These are phyloP conservation scores for Podospora fimiseda DNA, from an alignment of 495 filamentous ascomycete genomes.

Conservation along the genomic window DNA sequence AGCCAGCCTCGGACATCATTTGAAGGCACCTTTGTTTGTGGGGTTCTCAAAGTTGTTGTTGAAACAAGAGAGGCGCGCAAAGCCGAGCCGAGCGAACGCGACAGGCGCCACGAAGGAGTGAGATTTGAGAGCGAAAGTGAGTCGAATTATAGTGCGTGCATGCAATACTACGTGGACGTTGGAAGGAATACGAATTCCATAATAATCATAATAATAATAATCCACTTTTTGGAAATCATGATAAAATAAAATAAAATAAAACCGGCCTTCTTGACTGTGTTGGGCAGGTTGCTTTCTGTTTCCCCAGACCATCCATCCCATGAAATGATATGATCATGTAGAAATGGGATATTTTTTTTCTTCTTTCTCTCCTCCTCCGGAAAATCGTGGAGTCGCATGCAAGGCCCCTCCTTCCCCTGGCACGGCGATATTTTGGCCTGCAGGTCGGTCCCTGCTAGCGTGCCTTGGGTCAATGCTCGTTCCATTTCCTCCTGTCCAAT, in stretches of 20 bases:
- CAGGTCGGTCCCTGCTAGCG: slow-evolving; percentile 33
- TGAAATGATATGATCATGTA: neutral
- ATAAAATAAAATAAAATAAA: neutral
- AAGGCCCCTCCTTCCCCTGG: slow-evolving; percentile 5
- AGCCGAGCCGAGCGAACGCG: neutral
- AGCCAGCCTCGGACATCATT: no score
- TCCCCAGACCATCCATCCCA: neutral
- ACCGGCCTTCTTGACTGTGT: neutral
- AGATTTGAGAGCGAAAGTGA: neutral
- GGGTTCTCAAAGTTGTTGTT: neutral
- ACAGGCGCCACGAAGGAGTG: neutral
- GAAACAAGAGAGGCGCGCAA: neutral
- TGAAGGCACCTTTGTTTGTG: neutral
- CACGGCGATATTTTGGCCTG: slow-evolving; percentile 16
- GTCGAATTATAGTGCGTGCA: slow-evolving; percentile 1
- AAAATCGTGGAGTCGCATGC: neutral
- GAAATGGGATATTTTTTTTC: no score
- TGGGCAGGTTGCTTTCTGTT: slow-evolving; percentile 5
- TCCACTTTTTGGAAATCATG: no score
- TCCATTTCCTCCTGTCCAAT: slow-evolving; percentile 22
- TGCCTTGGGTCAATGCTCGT: slow-evolving; percentile 29
- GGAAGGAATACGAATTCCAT: neutral
- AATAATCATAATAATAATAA: no score
- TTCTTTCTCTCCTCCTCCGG: no score
- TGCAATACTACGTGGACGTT: neutral